phyloP scores from a whole-genome alignment of 257 asterid species.

The Phtheirospermum japonicum region DNA sequence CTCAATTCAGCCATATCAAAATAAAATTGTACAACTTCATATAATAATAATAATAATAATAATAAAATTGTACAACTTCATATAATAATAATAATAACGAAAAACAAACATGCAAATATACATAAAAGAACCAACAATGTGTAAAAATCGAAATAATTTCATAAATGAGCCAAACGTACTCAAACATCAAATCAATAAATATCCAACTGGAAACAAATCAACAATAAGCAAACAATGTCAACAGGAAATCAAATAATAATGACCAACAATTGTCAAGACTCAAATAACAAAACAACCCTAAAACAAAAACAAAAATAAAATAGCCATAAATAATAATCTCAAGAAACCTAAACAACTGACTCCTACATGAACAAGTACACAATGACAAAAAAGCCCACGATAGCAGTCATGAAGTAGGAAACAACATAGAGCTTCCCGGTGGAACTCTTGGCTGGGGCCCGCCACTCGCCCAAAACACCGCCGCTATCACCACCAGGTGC shows the following conservation, averaged over 20 bases:
- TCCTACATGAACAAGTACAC: conserved; percentile 37
- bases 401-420: conserved; percentile 33
- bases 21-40: too few species aligned
- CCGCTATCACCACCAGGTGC: conserved; percentile 20
- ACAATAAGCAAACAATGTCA: background rate
- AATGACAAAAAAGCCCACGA: conserved; percentile 30
- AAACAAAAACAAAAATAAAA: background rate
- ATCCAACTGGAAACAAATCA: background rate
- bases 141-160: too few species aligned
- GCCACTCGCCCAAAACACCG: conserved; percentile 26
- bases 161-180: too few species aligned
- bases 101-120: too few species aligned
- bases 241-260: too few species aligned
- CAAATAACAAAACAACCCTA: background rate
- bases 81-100: too few species aligned
- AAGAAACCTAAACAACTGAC: background rate
- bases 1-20: too few species aligned
- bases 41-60: too few species aligned
- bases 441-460: conserved; percentile 29
- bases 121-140: too few species aligned
- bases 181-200: background rate
- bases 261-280: background rate
- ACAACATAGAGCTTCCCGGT: conserved; percentile 27
- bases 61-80: too few species aligned
- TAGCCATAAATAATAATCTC: background rate